Conservation (phyloP, 441 rosid genomes). For the Dalechampia spathulata region DNA sequence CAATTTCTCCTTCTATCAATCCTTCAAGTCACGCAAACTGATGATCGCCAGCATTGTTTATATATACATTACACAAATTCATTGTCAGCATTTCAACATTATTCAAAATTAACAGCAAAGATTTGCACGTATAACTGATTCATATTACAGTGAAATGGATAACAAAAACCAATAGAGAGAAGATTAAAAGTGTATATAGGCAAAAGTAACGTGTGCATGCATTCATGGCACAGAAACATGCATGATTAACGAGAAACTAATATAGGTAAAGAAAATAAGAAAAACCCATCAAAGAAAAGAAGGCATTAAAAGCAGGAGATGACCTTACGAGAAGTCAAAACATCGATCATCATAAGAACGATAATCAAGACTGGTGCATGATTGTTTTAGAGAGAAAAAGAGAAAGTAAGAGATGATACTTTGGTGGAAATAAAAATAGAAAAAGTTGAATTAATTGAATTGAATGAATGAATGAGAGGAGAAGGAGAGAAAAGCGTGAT, state of each 20-base stretch:
- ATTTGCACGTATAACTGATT: no score
- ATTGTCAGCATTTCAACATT: neutral
- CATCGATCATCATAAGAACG: neutral
- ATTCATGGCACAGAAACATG: neutral
- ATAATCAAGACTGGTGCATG: neutral
- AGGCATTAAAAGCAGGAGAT: neutral
- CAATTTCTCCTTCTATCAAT: constrained; percentile 13
- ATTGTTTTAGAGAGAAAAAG: neutral
- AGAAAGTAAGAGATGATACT: constrained; percentile 5
- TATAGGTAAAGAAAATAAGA: neutral
- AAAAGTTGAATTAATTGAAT: neutral
- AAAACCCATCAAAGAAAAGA: constrained; percentile 2
- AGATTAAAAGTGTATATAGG: no score
- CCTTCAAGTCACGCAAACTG: constrained; percentile 1
- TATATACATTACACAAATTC: neutral
- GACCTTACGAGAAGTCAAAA: constrained; percentile 9
- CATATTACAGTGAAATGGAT: no score
- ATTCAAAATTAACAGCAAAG: no score
- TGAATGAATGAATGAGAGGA: constrained; percentile 18
- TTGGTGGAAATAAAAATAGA: neutral
- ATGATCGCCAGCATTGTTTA: neutral
- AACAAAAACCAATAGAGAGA: no score
- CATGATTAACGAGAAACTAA: neutral
- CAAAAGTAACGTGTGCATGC: constrained; percentile 19
- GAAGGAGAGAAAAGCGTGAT: constrained; percentile 46